phyloP scores from a whole-genome alignment of 805 yeast species.

The Yamadazyma sp. region DNA sequence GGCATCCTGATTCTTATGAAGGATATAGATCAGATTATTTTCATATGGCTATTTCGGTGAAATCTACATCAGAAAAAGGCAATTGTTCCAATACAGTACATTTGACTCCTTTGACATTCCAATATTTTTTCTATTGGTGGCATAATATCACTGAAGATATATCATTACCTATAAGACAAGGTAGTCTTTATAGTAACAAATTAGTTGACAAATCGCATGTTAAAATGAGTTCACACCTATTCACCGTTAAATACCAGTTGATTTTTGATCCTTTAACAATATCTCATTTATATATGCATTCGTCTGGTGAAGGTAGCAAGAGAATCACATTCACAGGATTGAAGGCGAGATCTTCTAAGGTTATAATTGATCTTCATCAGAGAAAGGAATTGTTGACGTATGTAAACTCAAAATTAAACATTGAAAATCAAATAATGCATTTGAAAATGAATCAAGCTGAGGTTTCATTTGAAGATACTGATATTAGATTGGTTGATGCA shows the following conservation, averaged over 20 bases:
- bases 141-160: conserved; percentile 27
- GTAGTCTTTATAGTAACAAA: conserved; percentile 26
- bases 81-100: conserved; percentile 33
- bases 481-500: conserved; percentile 64
- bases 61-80: conserved; percentile 28
- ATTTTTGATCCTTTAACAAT: conserved; percentile 38
- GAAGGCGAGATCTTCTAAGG: conserved; percentile 32
- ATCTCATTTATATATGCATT: conserved; percentile 34
- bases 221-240: conserved; percentile 37
- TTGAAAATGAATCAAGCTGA: conserved; percentile 67
- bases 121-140: conserved; percentile 45
- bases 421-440: conserved; percentile 39
- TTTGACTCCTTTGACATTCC: conserved; percentile 37
- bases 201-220: conserved; percentile 22
- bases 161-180: conserved; percentile 36
- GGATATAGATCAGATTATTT: conserved; percentile 81
- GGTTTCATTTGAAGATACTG: conserved; percentile 65
- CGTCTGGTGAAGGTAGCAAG: conserved; percentile 20
- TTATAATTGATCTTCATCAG: conserved; percentile 40
- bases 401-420: conserved; percentile 35
- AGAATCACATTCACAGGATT: conserved; percentile 36
- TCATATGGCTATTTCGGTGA: conserved; percentile 48
- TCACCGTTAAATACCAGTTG: conserved; percentile 40
- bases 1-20: conserved; percentile 72
- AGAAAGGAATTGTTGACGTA: conserved; percentile 33